phyloP scores from a whole-genome alignment of 2,329 filamentous ascomycete species.

The Phyllosticta paracitricarpa region DNA sequence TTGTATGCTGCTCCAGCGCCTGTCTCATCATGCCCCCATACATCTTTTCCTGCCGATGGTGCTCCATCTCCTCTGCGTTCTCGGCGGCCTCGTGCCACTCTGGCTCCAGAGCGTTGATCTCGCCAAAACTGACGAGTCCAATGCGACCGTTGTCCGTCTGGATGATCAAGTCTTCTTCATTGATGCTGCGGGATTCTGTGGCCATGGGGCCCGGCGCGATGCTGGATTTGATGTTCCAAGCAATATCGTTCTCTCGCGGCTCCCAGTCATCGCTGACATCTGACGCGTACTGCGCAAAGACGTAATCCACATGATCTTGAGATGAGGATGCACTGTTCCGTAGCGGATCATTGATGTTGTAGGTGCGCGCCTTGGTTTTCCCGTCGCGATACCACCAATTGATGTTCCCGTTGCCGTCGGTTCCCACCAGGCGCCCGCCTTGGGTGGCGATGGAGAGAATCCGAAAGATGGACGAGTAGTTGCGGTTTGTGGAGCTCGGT shows the following conservation, averaged over 20 bases:
- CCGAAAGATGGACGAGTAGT: slow-evolving; percentile 71
- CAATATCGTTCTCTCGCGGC: slow-evolving; percentile 10
- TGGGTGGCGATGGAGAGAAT: slow-evolving; percentile 73
- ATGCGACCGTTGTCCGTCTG: slow-evolving; percentile 79
- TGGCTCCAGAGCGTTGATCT: slow-evolving; percentile 19
- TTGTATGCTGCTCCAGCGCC: slow-evolving; percentile 66
- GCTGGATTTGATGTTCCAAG: slow-evolving; percentile 65
- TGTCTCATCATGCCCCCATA: slow-evolving; percentile 65
- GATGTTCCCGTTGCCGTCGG: slow-evolving; percentile 72
- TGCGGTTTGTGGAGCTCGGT: slow-evolving; percentile 50
- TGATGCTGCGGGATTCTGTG: slow-evolving; percentile 13
- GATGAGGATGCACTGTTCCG: background rate
- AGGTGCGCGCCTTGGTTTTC: slow-evolving; percentile 41
- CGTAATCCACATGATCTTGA: background rate
- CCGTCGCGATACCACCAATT: slow-evolving; percentile 91
- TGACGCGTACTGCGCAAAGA: slow-evolving; percentile 3
- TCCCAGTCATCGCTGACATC: slow-evolving; percentile 8
- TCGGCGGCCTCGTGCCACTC: slow-evolving; percentile 25
- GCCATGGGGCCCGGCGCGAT: slow-evolving; percentile 50
- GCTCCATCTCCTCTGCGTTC: slow-evolving; percentile 37
- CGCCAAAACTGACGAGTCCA: slow-evolving; percentile 52
- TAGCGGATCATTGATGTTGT: slow-evolving; percentile 43
- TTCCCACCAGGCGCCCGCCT: slow-evolving; percentile 70
- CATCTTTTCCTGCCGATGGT: slow-evolving; percentile 45
- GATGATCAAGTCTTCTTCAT: slow-evolving; percentile 59